Conservation (phyloP, 208 protist genomes). For the Trypanosoma grayi region DNA sequence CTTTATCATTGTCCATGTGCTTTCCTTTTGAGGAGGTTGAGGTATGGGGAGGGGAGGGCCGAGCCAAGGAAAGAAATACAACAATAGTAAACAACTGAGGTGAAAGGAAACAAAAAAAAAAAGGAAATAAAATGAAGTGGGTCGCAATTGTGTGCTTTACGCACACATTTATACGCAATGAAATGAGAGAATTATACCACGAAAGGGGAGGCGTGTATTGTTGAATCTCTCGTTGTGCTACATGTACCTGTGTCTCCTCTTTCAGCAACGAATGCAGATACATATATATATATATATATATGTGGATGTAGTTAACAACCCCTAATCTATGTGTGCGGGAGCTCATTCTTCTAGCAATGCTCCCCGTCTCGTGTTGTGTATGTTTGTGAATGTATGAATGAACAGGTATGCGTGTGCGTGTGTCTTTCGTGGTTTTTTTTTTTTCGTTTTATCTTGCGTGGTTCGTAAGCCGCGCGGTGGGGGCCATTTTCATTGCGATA, state of each 20-base stretch:
- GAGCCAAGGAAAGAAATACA: no score
- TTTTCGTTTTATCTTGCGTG: neutral
- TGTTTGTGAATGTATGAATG: neutral
- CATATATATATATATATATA: constrained; percentile 13
- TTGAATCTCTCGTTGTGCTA: no score
- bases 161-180: no score
- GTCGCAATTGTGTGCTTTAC: neutral
- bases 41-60: no score
- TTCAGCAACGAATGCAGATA: neutral
- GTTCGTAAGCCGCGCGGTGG: neutral
- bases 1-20: no score
- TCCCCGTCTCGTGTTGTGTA: no score
- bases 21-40: no score
- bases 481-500: neutral
- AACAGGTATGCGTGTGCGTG: constrained; percentile 11
- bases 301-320: neutral
- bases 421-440: constrained; percentile 13
- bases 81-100: no score
- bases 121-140: neutral
- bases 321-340: neutral
- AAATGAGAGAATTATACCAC: no score
- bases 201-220: no score
- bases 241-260: neutral
- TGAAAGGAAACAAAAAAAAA: neutral
- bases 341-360: no score